Conservation (phyloP, 768 basidiomycete genomes). For the Chalciporus piperatus region DNA sequence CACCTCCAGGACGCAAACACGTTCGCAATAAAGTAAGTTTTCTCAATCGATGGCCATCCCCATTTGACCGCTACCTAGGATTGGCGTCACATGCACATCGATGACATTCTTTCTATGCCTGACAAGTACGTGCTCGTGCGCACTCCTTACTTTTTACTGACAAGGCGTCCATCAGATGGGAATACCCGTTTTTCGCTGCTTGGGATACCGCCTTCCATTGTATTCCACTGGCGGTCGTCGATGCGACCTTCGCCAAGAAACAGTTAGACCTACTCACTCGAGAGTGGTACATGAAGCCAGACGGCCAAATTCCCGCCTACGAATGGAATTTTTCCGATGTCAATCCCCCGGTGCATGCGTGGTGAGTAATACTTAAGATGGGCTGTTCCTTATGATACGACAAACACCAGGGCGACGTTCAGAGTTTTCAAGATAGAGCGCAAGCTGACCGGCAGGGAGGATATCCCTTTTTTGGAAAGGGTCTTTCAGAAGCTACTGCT, state of each 20-base stretch:
- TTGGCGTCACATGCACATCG: conserved; percentile 95
- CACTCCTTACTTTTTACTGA: neutral
- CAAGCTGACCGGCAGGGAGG: conserved; percentile 88
- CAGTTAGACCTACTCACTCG: conserved; percentile 94
- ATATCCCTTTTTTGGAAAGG: conserved; percentile 89
- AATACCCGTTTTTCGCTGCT: conserved; percentile 98
- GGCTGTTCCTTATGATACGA: neutral
- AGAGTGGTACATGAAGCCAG: conserved; percentile 99
- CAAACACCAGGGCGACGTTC: conserved; percentile 79
- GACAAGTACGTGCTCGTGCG: conserved; percentile 67
- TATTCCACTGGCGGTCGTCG: conserved; percentile 94
- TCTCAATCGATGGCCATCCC: neutral
- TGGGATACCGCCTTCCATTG: conserved; percentile 99
- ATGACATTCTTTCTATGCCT: conserved; percentile 97
- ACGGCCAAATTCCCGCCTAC: conserved; percentile 97
- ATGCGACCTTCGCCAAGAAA: conserved; percentile 94
- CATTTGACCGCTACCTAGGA: conserved; percentile 46
- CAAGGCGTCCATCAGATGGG: conserved; percentile 60
- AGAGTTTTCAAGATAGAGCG: conserved; percentile 99
- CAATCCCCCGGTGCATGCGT: conserved; percentile 98
- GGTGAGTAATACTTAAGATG: conserved; percentile 43
- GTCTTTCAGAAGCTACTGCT: conserved; percentile 97
- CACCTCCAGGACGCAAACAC: conserved; percentile 83
- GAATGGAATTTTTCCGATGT: conserved; percentile 99
- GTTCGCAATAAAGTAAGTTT: conserved; percentile 74